These are phyloP conservation scores for Ascochyta fabae DNA, from an alignment of 2,329 filamentous ascomycete species.

Conservation along the genomic window DNA sequence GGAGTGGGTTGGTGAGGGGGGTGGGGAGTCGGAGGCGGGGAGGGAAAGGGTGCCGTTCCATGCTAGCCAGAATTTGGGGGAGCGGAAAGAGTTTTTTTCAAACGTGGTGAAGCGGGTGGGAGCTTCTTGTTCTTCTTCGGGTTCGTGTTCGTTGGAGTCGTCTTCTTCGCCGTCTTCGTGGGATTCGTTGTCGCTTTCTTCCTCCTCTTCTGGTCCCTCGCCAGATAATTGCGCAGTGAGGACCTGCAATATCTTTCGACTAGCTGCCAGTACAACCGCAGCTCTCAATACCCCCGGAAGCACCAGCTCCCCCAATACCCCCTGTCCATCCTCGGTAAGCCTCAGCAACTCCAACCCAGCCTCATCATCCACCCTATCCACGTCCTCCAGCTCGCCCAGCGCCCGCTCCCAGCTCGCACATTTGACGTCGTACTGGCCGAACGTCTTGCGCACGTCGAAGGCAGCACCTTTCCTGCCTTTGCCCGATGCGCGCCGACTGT, in stretches of 20 bases:
- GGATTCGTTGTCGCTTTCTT: neutral
- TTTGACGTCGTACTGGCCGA: slow-evolving; percentile 32
- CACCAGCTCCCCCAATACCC: slow-evolving; percentile 26
- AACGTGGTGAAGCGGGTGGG: slow-evolving; percentile 27
- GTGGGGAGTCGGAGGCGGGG: neutral
- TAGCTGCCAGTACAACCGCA: slow-evolving; percentile 27
- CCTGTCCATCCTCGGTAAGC: slow-evolving; percentile 26
- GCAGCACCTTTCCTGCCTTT: slow-evolving; percentile 20
- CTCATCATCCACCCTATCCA: slow-evolving; percentile 1
- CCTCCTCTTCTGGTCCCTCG: slow-evolving; percentile 9
- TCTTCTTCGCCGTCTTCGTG: slow-evolving; percentile 7
- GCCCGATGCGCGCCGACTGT: slow-evolving; percentile 10
- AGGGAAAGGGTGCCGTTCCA: slow-evolving; percentile 24
- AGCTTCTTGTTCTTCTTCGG: neutral
- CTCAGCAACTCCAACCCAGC: slow-evolving; percentile 29
- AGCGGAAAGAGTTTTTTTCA: slow-evolving; percentile 37
- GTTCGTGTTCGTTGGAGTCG: neutral
- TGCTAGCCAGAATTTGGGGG: slow-evolving; percentile 36
- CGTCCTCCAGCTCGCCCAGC: neutral
- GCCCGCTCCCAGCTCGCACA: slow-evolving; percentile 29
- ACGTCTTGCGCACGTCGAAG: slow-evolving; percentile 34
- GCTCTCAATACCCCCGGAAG: slow-evolving; percentile 25
- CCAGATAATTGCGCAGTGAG: slow-evolving; percentile 9
- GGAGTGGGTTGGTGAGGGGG: neutral
- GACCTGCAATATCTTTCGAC: slow-evolving; percentile 20